These are phyloP conservation scores for Exophiala oligosperma DNA, from an alignment of 2,329 filamentous ascomycete species.

Conservation along the genomic window DNA sequence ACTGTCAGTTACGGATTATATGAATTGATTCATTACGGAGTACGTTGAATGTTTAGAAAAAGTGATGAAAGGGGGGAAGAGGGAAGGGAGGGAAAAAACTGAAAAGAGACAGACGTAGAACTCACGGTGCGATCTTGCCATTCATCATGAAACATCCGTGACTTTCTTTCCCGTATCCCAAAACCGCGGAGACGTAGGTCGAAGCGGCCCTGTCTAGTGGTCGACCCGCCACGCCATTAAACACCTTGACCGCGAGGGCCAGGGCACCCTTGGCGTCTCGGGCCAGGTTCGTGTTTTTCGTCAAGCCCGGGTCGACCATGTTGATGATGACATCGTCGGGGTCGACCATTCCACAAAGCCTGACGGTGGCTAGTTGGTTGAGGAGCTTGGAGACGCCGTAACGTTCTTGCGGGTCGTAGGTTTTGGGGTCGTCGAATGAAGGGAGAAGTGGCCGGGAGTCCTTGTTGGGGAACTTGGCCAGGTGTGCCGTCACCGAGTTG, in stretches of 20 bases:
- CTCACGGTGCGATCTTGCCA: slow-evolving; percentile 49
- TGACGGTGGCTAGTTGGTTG: slow-evolving; percentile 37
- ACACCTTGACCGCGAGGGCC: slow-evolving; percentile 7
- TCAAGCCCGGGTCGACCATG: slow-evolving; percentile 48
- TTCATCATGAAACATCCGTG: slow-evolving; percentile 54
- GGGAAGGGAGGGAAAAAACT: neutral
- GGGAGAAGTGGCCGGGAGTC: slow-evolving; percentile 25
- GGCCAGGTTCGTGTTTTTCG: slow-evolving; percentile 44
- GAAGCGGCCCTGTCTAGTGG: slow-evolving; percentile 43
- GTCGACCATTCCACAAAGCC: slow-evolving; percentile 39
- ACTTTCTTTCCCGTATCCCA: slow-evolving; percentile 49
- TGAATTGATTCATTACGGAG: too few relatives aligned
- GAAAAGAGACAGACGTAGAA: slow-evolving; percentile 3
- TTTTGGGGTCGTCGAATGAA: slow-evolving; percentile 33
- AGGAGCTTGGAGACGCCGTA: slow-evolving; percentile 37
- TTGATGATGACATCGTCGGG: slow-evolving; percentile 47
- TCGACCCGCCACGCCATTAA: slow-evolving; percentile 26
- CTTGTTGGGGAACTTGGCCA: slow-evolving; percentile 14
- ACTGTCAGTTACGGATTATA: slow-evolving; percentile 31
- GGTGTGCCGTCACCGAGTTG: slow-evolving; percentile 26
- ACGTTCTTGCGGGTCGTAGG: slow-evolving; percentile 23
- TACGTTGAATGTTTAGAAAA: too few relatives aligned
- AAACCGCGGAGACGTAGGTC: slow-evolving; percentile 49
- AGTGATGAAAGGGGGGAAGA: neutral
- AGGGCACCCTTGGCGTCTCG: slow-evolving; percentile 31